These are phyloP conservation scores for Striga asiatica DNA, from an alignment of 257 asterid species.

Conservation along the genomic window DNA sequence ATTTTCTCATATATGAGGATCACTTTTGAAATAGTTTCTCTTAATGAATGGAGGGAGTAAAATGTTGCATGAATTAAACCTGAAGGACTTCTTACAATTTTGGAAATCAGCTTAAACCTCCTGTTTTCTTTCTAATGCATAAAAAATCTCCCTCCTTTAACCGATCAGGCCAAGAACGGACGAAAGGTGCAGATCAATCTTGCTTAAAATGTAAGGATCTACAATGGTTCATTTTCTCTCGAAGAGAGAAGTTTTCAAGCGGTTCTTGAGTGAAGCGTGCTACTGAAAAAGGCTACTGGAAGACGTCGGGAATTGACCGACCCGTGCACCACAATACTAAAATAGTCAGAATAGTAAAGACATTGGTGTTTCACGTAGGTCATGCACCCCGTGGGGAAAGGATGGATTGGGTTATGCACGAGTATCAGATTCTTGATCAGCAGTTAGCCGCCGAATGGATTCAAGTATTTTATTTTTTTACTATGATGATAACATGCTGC, in stretches of 20 bases:
- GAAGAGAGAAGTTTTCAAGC: slow-evolving; percentile 70
- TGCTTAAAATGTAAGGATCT: slow-evolving; percentile 52
- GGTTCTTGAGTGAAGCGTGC: slow-evolving; percentile 72
- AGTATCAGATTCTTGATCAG: slow-evolving; percentile 44
- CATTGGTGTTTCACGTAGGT: slow-evolving; percentile 73
- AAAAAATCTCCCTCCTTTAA: too few relatives aligned
- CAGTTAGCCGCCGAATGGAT: slow-evolving; percentile 40
- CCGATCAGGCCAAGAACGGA: slow-evolving; percentile 74
- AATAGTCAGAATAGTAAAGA: slow-evolving; percentile 55
- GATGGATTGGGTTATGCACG: slow-evolving; percentile 80
- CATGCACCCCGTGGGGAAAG: slow-evolving; percentile 66
- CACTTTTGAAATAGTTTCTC: too few relatives aligned
- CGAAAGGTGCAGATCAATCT: slow-evolving; percentile 64
- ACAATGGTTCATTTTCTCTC: slow-evolving; percentile 90
- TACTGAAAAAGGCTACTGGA: slow-evolving; percentile 80
- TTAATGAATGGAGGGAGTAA: too few relatives aligned
- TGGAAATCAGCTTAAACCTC: too few relatives aligned
- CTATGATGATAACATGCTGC: background rate
- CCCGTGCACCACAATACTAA: slow-evolving; percentile 18
- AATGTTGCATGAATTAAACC: too few relatives aligned
- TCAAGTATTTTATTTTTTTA: slow-evolving; percentile 61
- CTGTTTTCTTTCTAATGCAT: too few relatives aligned
- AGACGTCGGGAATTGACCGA: slow-evolving; percentile 75
- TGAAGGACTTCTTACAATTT: too few relatives aligned
- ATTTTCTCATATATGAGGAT: too few relatives aligned